These are phyloP conservation scores for Malassezia equina DNA, from an alignment of 1,284 basidiomycete species.

Conservation along the genomic window DNA sequence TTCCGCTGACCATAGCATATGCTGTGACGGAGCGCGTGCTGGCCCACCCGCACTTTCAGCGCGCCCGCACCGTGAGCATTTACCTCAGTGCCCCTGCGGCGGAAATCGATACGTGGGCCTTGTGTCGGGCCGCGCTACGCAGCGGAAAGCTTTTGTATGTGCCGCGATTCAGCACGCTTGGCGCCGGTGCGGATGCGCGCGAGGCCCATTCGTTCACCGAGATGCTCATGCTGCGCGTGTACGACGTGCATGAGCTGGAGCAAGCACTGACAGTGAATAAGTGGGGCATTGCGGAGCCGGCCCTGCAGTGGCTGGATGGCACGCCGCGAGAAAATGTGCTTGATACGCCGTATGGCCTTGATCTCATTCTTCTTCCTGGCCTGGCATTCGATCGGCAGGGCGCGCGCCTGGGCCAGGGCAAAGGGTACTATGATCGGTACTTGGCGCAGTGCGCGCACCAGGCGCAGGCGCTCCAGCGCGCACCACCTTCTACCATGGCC, in stretches of 20 bases:
- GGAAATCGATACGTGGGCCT: conserved; percentile 47
- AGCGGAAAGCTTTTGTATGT: conserved; percentile 47
- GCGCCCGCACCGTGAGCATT: conserved; percentile 39
- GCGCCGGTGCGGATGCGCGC: conserved; percentile 18
- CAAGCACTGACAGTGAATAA: conserved; percentile 36
- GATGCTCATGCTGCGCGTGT: conserved; percentile 49
- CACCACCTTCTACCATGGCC: conserved; percentile 8
- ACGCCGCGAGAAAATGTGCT: conserved; percentile 35
- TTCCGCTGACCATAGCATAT: not conserved
- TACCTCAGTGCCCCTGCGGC: conserved; percentile 48
- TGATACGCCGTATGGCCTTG: conserved; percentile 39
- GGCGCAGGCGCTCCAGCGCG: not conserved
- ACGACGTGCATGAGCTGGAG: conserved; percentile 34
- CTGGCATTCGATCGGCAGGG: conserved; percentile 47
- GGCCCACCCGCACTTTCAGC: conserved; percentile 25
- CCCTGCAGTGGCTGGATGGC: conserved; percentile 28
- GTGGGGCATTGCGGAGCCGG: conserved; percentile 49
- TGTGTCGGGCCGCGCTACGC: conserved; percentile 41
- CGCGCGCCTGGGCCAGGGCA: conserved; percentile 49
- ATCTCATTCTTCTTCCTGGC: conserved; percentile 49
- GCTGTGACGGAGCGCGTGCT: not conserved
- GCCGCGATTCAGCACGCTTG: conserved; percentile 45
- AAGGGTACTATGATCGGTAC: conserved; percentile 50
- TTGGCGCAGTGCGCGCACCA: conserved; percentile 9
- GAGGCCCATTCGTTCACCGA: conserved; percentile 30